Base-by-base conservation (phyloP, 2,329 filamentous ascomycete species). In the Ophiosphaerella narmari region DNA sequence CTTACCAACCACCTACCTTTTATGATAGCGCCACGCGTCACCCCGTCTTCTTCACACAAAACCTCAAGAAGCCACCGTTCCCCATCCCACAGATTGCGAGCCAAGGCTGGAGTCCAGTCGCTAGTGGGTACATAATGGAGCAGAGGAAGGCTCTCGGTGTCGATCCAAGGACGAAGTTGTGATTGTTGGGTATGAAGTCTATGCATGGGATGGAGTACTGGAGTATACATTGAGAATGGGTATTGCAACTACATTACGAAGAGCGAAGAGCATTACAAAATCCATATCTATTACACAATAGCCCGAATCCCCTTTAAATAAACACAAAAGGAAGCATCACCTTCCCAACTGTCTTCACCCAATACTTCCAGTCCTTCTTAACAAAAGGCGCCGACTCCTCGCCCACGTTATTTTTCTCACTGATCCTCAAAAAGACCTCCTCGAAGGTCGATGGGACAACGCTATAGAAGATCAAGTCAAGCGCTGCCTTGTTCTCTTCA, bases 361-460 rank as follows among this genome's bases (percentile, higher is more conserved):
- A 52, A 36, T 55, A 52, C 46, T 55, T 56, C 48, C 43, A 54
- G 43, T 50, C 50, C 37, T 52, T 58, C 50, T 58, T 62, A n/a
- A 37, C 35, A 21, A 5, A 43, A 7, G 52, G 47, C 8, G 24
- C 29, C 49, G 54, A 52, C 46, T 63, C 59, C 48, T 65, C 63
- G 8, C 46, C 46, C 12, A 64, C 48, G 32, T 60, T 47, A 42
- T 65, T 56, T 46, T 57, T 63, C 4, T 86, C 85, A 0, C 96
- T 90, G 66, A 96, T 92, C 38, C 81, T 83, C 71, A 96, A 73
- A 72, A 96, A 96, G 0, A 96, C 90, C 74, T 96, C 89, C 67
- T 96, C 91, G 38, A 96, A 75, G 13, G 89, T 94, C 16, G 90
- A 91, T 32, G 89, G 88, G 53, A 84, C 89, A 57, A 95, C 89